These are phyloP conservation scores for Polytrichum formosum DNA, from an alignment of 225 moss, liverwort and hornwort genomes.

Conservation along the genomic window DNA sequence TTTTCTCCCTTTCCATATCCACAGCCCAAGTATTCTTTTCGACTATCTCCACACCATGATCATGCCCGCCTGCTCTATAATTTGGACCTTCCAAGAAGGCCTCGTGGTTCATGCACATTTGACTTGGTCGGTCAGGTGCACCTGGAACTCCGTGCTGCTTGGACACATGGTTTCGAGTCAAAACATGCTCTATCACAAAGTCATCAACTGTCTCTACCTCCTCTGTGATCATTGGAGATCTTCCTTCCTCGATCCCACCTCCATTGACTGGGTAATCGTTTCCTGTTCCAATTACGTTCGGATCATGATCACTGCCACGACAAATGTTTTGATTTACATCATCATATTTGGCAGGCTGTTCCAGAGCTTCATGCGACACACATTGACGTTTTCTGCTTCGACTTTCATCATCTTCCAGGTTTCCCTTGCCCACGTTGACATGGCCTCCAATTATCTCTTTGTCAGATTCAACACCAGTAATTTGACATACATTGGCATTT, in stretches of 20 bases:
- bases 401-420: neutral
- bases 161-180: no score
- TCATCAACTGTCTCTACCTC: slow-evolving; percentile 10
- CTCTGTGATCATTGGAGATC: slow-evolving; percentile 1
- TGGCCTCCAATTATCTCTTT: neutral
- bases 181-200: no score
- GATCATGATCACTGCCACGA: no score
- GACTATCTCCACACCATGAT: slow-evolving; percentile 2
- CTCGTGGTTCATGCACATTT: slow-evolving; percentile 2
- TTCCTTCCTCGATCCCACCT: slow-evolving; percentile 6
- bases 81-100: slow-evolving; percentile 2
- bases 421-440: neutral
- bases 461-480: neutral
- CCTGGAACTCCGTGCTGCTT: neutral
- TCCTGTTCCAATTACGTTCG: neutral
- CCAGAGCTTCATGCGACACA: slow-evolving; percentile 2
- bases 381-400: slow-evolving; percentile 14
- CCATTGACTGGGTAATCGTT: slow-evolving; percentile 17
- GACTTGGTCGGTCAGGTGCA: slow-evolving; percentile 9
- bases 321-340: neutral
- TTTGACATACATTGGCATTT: neutral
- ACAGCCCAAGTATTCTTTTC: slow-evolving; percentile 9
- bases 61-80: slow-evolving; percentile 4
- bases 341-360: slow-evolving; percentile 5
- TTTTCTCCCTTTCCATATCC: slow-evolving; percentile 9